A percentile compares a stretch with the other conserved stretches of the same genome.
These are phyloP conservation scores for Yamadazyma siamensis DNA, from an alignment of 1,139 yeast species.

Conservation along the genomic window DNA sequence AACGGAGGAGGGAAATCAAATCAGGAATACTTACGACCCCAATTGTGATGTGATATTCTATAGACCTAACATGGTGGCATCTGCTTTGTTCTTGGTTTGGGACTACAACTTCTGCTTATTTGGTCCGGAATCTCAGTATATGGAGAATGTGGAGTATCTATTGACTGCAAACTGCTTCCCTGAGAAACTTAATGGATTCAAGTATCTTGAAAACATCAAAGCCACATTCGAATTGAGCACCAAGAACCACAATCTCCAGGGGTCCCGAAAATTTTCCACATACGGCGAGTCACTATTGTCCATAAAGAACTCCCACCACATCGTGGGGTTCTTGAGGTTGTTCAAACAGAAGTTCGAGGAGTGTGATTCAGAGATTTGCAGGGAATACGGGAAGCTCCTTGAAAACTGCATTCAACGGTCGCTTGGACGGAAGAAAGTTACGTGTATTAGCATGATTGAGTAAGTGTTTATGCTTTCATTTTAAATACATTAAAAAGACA, in stretches of 20 bases:
- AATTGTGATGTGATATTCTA: slow-evolving; percentile 51
- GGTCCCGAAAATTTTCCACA: slow-evolving; percentile 9
- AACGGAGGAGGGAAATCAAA: slow-evolving; percentile 19
- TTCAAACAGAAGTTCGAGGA: slow-evolving; percentile 30
- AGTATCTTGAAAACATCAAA: slow-evolving; percentile 33
- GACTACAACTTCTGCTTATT: slow-evolving; percentile 46
- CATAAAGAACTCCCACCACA: slow-evolving; percentile 19
- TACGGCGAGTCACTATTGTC: slow-evolving; percentile 13
- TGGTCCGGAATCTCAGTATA: slow-evolving; percentile 50
- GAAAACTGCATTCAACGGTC: slow-evolving; percentile 54
- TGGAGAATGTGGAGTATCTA: slow-evolving; percentile 10
- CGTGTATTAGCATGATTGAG: slow-evolving; percentile 50
- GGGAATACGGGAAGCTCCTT: slow-evolving; percentile 54
- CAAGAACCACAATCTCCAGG: slow-evolving; percentile 5
- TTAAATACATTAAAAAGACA: neutral
- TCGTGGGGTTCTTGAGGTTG: slow-evolving; percentile 39
- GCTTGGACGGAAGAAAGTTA: slow-evolving; percentile 43
- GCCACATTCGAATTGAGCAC: slow-evolving; percentile 28
- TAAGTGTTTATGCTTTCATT: slow-evolving; percentile 1
- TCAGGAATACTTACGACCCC: slow-evolving; percentile 38
- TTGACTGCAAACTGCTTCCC: slow-evolving; percentile 14
- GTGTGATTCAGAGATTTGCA: slow-evolving; percentile 56
- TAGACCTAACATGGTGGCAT: slow-evolving; percentile 53
- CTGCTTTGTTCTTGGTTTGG: slow-evolving; percentile 55
- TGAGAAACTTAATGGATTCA: slow-evolving; percentile 29